Base-by-base conservation (phyloP, 2,329 filamentous ascomycete genomes). In the Aspergillus japonicus region DNA sequence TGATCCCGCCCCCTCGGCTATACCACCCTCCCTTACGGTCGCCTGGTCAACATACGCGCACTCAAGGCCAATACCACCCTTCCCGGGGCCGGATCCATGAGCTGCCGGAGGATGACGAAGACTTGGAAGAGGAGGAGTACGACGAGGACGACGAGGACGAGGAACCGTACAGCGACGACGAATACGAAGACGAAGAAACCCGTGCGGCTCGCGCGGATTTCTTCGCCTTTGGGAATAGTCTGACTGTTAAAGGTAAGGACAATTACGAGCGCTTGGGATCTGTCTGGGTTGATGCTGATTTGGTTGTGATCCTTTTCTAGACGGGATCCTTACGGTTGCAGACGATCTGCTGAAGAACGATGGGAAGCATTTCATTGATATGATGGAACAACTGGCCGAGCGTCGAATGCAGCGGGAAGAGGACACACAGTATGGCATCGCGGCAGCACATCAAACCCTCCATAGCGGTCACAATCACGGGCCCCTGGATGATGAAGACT, bases 371-470 rank as follows among this genome's bases (percentile, higher is more conserved):
- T 99, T 99, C 80, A 99, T 99, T 78, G 95, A 99, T 76, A 99
- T 99, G 95, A 99, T 99, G 95, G 95, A 99, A 77, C 94, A 98
- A 80, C 85, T 99, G 69, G 95, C 95, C 42, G 95, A 99, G 80
- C 91, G 94, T 70, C 87, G 95, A 69, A 97, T 99, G 94, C 91
- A 93, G 73, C 89, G 95, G 68, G 94, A 98, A 80, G 93, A 95
- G 78, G 92, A 97, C 73, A 91, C 91, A 54, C 87, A 88, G 67
- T 86, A 86, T 69, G 83, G 87, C 72, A 82, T 88, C 58, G 83
- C 85, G 72, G 78, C 82, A 55, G 79, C 81, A 65, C 83, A 87
- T 75, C 82, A 80, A 67, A 75, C 81, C 63, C 74, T 85, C 62
- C 89, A 89, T 77, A 87, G 83, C 77, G 81, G 82, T 83, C 91